Evolutionary conservation across 257 asterid species (phyloP).

Genomic region (Forsythia suspensa): DNA sequence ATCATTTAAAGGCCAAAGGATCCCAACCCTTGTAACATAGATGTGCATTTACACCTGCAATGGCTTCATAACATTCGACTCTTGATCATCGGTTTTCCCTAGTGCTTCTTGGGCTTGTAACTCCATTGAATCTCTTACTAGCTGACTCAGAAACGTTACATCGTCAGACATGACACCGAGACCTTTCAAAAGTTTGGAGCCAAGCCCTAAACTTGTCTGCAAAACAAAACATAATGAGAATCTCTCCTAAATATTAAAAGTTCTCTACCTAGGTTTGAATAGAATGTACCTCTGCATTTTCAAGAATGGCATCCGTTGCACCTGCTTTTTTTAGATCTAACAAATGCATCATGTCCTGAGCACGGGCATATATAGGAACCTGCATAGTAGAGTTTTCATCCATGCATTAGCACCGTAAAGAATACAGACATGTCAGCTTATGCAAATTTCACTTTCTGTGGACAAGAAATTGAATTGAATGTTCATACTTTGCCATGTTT

Average conservation of each 20-base stretch:
- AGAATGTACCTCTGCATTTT: slow-evolving; percentile 78
- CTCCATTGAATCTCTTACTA: slow-evolving; percentile 89
- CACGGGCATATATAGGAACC: slow-evolving; percentile 94
- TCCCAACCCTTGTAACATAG: neutral
- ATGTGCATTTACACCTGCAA: slow-evolving; percentile 57
- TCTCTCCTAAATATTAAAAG: slow-evolving; percentile 1
- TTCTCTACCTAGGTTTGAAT: slow-evolving; percentile 7
- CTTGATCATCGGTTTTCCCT: slow-evolving; percentile 48
- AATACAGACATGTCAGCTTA: neutral
- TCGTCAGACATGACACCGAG: slow-evolving; percentile 96
- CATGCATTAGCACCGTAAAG: slow-evolving; percentile 12
- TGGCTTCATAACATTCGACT: slow-evolving; percentile 63
- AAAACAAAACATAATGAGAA: slow-evolving; percentile 23
- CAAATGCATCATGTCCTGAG: slow-evolving; percentile 84
- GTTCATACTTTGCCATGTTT: neutral
- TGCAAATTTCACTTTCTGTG: neutral
- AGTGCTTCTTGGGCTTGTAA: slow-evolving; percentile 81
- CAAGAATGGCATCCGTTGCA: slow-evolving; percentile 94
- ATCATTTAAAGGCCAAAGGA: neutral
- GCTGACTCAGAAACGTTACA: slow-evolving; percentile 70
- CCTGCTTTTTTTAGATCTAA: slow-evolving; percentile 90
- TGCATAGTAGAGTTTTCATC: slow-evolving; percentile 26
- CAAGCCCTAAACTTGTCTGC: slow-evolving; percentile 98
- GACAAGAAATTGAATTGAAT: neutral
- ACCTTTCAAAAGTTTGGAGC: slow-evolving; percentile 88